Evolutionary conservation across 1,284 basidiomycete species (phyloP).

Genomic region (Violaceomyces palustris): DNA sequence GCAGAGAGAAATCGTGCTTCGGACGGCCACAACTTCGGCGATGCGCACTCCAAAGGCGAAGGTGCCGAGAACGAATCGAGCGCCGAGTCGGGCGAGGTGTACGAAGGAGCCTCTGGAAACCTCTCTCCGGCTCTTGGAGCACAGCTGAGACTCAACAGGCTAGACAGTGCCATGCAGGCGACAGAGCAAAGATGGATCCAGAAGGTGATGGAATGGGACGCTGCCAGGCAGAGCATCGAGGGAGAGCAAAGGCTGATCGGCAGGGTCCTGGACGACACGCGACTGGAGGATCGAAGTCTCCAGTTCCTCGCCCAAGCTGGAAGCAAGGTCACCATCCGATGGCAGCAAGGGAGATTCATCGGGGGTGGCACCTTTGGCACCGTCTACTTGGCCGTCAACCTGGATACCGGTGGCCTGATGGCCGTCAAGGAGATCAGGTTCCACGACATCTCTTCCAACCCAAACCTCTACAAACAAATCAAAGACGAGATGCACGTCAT

Average conservation of each 20-base stretch:
- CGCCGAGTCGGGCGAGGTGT: no score
- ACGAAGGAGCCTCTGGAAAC: no score
- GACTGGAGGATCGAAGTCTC: constrained; percentile 46
- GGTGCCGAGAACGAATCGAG: no score
- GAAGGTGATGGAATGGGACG: constrained; percentile 43
- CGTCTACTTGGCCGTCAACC: constrained; percentile 95
- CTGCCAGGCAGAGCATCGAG: constrained; percentile 36
- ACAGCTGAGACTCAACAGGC: constrained; percentile 27
- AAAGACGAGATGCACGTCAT: constrained; percentile 96
- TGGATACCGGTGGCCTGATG: constrained; percentile 95
- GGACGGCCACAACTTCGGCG: no score
- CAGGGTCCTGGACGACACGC: constrained; percentile 49
- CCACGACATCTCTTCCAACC: constrained; percentile 73
- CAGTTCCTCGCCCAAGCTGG: constrained; percentile 56
- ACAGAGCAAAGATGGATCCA: constrained; percentile 43
- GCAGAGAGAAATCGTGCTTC: constrained; percentile 52
- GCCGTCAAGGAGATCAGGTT: constrained; percentile 99
- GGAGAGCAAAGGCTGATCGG: constrained; percentile 46
- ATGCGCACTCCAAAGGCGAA: no score
- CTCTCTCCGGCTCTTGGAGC: constrained; percentile 28
- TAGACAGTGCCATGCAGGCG: constrained; percentile 35
- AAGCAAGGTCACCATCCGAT: constrained; percentile 87
- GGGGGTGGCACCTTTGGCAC: constrained; percentile 82
- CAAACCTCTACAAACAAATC: constrained; percentile 70
- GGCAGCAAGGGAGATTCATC: constrained; percentile 98